Evolutionary conservation across 306 rosid genomes (phyloP).

Genomic region (Sindora glabra): DNA sequence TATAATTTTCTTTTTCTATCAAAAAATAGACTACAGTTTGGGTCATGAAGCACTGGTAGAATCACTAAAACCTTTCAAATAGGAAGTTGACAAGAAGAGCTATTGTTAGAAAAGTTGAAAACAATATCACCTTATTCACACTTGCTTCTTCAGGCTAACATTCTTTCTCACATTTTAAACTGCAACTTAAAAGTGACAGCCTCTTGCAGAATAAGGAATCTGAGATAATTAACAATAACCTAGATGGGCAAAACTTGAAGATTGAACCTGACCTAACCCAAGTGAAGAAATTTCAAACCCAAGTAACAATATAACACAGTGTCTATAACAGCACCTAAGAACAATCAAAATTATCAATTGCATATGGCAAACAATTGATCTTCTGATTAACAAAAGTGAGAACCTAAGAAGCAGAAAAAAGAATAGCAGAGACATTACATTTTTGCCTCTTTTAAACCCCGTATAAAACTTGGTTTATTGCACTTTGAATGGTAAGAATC

Average conservation of each 20-base stretch:
- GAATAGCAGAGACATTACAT: conserved; percentile 36
- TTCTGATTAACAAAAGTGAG: background rate
- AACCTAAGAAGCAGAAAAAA: background rate
- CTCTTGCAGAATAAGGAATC: conserved; percentile 8
- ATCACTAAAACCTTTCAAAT: background rate
- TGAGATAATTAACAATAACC: conserved; percentile 9
- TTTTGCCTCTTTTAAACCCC: conserved; percentile 93
- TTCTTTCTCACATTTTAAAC: background rate
- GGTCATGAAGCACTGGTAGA: background rate
- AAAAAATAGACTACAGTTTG: no score
- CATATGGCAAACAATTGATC: background rate
- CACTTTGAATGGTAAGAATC: conserved; percentile 81
- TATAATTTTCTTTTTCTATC: no score
- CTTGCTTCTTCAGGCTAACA: conserved; percentile 6
- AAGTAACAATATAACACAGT: background rate
- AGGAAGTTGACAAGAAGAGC: background rate
- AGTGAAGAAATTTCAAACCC: background rate
- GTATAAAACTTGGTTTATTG: conserved; percentile 68
- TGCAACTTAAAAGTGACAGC: background rate
- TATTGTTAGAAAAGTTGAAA: background rate
- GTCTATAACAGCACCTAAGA: background rate
- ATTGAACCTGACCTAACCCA: background rate
- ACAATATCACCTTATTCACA: background rate
- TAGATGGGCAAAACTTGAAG: conserved; percentile 9
- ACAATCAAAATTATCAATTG: background rate